Percentiles rank a stretch among this genome's conserved stretches.
phyloP scores from a whole-genome alignment of 768 basidiomycete genomes.

The Amanita subjunquillea region DNA sequence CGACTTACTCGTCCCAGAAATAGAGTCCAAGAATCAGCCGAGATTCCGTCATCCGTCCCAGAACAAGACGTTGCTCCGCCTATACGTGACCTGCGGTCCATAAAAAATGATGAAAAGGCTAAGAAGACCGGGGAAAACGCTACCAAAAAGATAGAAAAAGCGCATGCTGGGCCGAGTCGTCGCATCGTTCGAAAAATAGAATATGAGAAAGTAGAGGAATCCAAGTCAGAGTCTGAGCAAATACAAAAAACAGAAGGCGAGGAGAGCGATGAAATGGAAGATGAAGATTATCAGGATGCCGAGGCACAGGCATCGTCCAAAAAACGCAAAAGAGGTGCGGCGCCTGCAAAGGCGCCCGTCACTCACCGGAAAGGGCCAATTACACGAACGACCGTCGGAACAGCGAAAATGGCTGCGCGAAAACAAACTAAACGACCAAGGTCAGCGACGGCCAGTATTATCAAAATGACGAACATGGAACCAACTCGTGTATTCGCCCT shows the following conservation, averaged over 20 bases:
- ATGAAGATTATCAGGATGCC: conserved; percentile 28
- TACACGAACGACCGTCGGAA: conserved; percentile 10
- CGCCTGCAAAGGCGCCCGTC: conserved; percentile 12
- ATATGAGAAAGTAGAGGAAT: conserved; percentile 11
- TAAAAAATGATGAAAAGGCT: conserved; percentile 3
- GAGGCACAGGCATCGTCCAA: conserved; percentile 20
- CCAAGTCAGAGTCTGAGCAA: conserved; percentile 12
- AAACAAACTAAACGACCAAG: conserved; percentile 29
- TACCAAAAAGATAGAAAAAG: background rate
- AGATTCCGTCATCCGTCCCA: conserved; percentile 52
- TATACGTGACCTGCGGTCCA: background rate
- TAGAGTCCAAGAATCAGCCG: conserved; percentile 23
- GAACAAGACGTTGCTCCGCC: conserved; percentile 30
- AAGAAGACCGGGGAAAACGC: background rate
- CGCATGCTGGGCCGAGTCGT: background rate
- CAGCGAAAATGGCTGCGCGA: conserved; percentile 8
- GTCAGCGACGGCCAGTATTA: conserved; percentile 19
- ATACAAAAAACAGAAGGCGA: conserved; percentile 13
- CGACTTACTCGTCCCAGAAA: background rate
- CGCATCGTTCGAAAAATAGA: background rate
- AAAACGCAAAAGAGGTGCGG: conserved; percentile 34
- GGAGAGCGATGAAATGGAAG: conserved; percentile 31
- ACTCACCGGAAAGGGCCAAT: conserved; percentile 12
- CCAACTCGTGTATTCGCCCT: conserved; percentile 61
- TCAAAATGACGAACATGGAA: conserved; percentile 7